Evolutionary conservation across 495 filamentous ascomycete genomes (phyloP).

Genomic region (Tuber aestivum): DNA sequence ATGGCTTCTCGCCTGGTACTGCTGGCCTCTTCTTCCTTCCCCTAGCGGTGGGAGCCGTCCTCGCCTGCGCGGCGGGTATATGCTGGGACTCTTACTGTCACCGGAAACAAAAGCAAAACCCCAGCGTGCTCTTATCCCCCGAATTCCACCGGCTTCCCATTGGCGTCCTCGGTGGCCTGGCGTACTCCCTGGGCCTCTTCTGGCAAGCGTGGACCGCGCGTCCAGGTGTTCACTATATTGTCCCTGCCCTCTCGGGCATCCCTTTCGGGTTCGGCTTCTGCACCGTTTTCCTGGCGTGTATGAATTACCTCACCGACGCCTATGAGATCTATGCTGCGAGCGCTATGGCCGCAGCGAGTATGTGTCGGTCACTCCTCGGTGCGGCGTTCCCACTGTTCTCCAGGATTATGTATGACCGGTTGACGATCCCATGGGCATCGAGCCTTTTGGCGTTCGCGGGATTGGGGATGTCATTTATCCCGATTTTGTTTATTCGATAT

Average conservation of each 20-base stretch:
- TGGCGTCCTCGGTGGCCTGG: slow-evolving; percentile 59
- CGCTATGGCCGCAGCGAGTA: slow-evolving; percentile 61
- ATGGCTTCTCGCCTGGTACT: slow-evolving; percentile 47
- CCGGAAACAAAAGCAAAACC: slow-evolving; percentile 41
- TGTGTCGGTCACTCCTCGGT: slow-evolving; percentile 57
- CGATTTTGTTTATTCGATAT: slow-evolving; percentile 38
- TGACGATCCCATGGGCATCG: slow-evolving; percentile 36
- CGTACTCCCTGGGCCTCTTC: slow-evolving; percentile 59
- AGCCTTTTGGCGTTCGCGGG: slow-evolving; percentile 37
- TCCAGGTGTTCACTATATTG: slow-evolving; percentile 54
- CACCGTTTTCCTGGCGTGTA: slow-evolving; percentile 59
- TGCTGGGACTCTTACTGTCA: slow-evolving; percentile 53
- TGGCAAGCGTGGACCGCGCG: slow-evolving; percentile 67
- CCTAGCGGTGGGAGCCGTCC: slow-evolving; percentile 47
- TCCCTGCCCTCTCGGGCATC: slow-evolving; percentile 58
- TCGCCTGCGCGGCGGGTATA: slow-evolving; percentile 50
- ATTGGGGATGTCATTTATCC: slow-evolving; percentile 30
- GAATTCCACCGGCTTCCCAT: slow-evolving; percentile 63
- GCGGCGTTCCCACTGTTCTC: slow-evolving; percentile 52
- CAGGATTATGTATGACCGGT: slow-evolving; percentile 28
- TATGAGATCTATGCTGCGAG: slow-evolving; percentile 68
- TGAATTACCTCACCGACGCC: slow-evolving; percentile 74
- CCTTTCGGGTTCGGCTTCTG: slow-evolving; percentile 66
- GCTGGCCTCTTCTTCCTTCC: slow-evolving; percentile 50
- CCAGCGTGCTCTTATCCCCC: slow-evolving; percentile 41